Conservation (phyloP, 768 basidiomycete genomes). For the Lentinus brumalis region DNA sequence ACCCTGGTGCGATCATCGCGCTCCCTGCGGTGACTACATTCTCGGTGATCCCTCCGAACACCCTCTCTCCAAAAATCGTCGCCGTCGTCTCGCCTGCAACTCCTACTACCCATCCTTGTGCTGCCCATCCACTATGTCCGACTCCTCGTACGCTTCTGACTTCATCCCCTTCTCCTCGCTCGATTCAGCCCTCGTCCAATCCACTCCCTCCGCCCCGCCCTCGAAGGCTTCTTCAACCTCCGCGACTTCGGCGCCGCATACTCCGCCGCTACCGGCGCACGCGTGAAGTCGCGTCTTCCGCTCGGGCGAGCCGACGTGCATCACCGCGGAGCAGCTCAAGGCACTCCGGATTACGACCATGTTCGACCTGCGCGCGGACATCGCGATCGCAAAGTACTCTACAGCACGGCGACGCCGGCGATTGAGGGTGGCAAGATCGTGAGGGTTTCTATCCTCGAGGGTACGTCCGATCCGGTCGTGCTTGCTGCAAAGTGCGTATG, state of each 20-base stretch:
- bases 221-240: conserved; percentile 44
- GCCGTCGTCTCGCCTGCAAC: too few relatives aligned
- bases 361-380: conserved; percentile 44
- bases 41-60: too few relatives aligned
- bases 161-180: neutral
- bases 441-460: conserved; percentile 30
- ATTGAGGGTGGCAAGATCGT: conserved; percentile 32
- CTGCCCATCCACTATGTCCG: too few relatives aligned
- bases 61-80: too few relatives aligned
- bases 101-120: too few relatives aligned
- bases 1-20: too few relatives aligned
- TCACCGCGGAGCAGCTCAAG: conserved; percentile 38
- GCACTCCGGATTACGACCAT: conserved; percentile 38
- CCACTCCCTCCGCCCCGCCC: conserved; percentile 27
- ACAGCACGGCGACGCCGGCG: conserved; percentile 29
- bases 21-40: too few relatives aligned
- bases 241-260: conserved; percentile 36
- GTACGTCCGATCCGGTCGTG: conserved; percentile 33
- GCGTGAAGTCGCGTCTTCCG: conserved; percentile 42
- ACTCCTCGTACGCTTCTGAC: too few relatives aligned
- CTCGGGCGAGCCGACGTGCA: conserved; percentile 39
- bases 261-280: conserved; percentile 2
- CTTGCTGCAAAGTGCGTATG: neutral
- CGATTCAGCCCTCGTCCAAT: neutral
- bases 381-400: conserved; percentile 38